Evolutionary conservation across 371 early-diverging fungal species (phyloP).

Genomic region (Mucor indicus): DNA sequence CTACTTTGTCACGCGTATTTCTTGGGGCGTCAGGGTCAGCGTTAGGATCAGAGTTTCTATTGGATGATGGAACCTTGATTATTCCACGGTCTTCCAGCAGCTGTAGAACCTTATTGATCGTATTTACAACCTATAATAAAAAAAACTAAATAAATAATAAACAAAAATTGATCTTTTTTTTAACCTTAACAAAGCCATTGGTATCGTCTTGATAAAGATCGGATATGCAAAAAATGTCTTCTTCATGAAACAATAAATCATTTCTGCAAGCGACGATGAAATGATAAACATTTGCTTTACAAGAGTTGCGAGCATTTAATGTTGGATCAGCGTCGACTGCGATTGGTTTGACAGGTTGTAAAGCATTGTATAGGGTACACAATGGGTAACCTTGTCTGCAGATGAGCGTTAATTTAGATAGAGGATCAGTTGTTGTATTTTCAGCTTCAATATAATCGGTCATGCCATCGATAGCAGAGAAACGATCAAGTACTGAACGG

Average conservation of each 20-base stretch:
- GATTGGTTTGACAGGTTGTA: conserved; percentile 58
- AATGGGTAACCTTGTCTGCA: conserved; percentile 88
- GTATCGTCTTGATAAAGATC: conserved; percentile 94
- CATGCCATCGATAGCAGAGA: conserved; percentile 60
- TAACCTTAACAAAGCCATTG: conserved; percentile 92
- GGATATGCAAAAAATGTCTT: conserved; percentile 82
- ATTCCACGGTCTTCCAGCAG: conserved; percentile 65
- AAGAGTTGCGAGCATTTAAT: conserved; percentile 66
- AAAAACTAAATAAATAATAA: too few species aligned
- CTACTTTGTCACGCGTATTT: conserved; percentile 81
- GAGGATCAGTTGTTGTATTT: conserved; percentile 64
- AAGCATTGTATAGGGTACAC: conserved; percentile 79
- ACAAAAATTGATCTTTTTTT: too few species aligned
- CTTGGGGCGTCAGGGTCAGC: too few species aligned
- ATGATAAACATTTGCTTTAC: conserved; percentile 82
- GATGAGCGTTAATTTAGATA: conserved; percentile 81
- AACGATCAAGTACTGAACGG: conserved; percentile 55
- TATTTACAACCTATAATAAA: conserved; percentile 67
- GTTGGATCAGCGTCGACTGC: conserved; percentile 58
- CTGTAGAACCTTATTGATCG: conserved; percentile 65
- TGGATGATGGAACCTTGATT: conserved; percentile 44
- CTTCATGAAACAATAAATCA: conserved; percentile 66
- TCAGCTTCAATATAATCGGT: conserved; percentile 49
- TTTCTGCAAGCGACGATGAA: conserved; percentile 73
- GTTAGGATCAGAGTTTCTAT: conserved; percentile 52